These are phyloP conservation scores for Salix viminalis DNA, from an alignment of 345 rosid genomes.

Conservation along the genomic window DNA sequence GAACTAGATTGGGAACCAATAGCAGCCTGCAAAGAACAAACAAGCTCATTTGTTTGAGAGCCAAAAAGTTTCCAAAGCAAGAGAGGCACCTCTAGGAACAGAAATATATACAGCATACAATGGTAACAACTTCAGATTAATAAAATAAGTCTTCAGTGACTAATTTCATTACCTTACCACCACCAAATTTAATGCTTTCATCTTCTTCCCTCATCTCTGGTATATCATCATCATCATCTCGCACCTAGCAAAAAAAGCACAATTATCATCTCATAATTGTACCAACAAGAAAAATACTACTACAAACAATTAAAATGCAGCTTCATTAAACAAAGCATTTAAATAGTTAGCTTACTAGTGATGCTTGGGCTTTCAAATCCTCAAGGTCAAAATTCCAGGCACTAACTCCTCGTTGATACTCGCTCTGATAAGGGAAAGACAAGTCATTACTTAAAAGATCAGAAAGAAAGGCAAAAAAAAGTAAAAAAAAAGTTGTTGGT, in stretches of 20 bases:
- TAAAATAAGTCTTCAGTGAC: neutral
- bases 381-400: conserved; percentile 97
- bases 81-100: neutral
- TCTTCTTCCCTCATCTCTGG: conserved; percentile 58
- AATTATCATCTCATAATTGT: conserved; percentile 5
- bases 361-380: conserved; percentile 94
- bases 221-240: conserved; percentile 63
- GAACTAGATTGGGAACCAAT: conserved; percentile 19
- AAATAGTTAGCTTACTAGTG: conserved; percentile 52
- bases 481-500: neutral
- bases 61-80: conserved; percentile 7
- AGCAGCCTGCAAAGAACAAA: conserved; percentile 34
- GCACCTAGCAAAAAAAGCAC: conserved; percentile 44
- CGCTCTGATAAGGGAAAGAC: conserved; percentile 54
- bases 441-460: conserved; percentile 3
- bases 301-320: conserved; percentile 1
- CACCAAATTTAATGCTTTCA: conserved; percentile 34
- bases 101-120: neutral
- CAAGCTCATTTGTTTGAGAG: neutral
- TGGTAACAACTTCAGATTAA: neutral
- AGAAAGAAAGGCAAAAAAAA: neutral
- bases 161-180: conserved; percentile 43
- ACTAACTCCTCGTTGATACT: conserved; percentile 97
- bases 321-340: neutral
- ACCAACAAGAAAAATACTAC: conserved; percentile 6